phyloP scores from a whole-genome alignment of 1,139 yeast genomes.

The Yamadazyma kanchanaburiensis region DNA sequence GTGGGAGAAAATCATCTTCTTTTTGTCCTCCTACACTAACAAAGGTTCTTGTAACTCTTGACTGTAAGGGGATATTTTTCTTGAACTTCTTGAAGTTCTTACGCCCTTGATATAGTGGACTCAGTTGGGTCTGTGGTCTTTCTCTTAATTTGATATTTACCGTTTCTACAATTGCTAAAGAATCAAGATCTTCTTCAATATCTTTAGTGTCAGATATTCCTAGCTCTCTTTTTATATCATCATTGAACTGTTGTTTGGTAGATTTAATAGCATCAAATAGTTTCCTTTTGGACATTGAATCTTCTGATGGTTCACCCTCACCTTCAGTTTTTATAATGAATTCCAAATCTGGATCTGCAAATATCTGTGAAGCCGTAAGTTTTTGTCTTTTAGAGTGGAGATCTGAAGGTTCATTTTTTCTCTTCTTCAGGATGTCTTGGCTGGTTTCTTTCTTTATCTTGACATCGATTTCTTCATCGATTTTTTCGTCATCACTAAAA shows the following conservation, averaged over 20 bases:
- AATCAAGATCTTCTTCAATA: slow-evolving; percentile 12
- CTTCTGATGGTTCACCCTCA: background rate
- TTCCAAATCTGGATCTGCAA: slow-evolving; percentile 2
- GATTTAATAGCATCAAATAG: slow-evolving; percentile 33
- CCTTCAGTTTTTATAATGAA: slow-evolving; percentile 2
- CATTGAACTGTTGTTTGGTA: slow-evolving; percentile 26
- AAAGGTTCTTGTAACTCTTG: slow-evolving; percentile 22
- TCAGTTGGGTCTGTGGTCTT: slow-evolving; percentile 3
- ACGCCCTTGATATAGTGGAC: slow-evolving; percentile 17
- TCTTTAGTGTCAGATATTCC: slow-evolving; percentile 18
- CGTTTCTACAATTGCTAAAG: slow-evolving; percentile 36
- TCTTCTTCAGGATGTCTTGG: no score
- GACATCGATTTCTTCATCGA: no score
- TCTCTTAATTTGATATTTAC: slow-evolving; percentile 21
- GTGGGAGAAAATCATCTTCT: background rate
- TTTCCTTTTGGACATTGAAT: slow-evolving; percentile 1
- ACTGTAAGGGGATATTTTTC: slow-evolving; percentile 21
- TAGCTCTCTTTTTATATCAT: slow-evolving; percentile 24
- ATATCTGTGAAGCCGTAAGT: slow-evolving; percentile 1
- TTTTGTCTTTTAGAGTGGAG: slow-evolving; percentile 1
- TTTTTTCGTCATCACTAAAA: no score
- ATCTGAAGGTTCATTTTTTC: background rate
- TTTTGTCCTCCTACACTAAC: slow-evolving; percentile 9
- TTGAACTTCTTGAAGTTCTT: slow-evolving; percentile 38
- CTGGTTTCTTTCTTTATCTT: no score